A percentile compares a stretch with the other conserved stretches of the same genome.
Evolutionary conservation across 176 grass and related monocot genomes (phyloP).

Genomic region (Musa schizocarpa): DNA sequence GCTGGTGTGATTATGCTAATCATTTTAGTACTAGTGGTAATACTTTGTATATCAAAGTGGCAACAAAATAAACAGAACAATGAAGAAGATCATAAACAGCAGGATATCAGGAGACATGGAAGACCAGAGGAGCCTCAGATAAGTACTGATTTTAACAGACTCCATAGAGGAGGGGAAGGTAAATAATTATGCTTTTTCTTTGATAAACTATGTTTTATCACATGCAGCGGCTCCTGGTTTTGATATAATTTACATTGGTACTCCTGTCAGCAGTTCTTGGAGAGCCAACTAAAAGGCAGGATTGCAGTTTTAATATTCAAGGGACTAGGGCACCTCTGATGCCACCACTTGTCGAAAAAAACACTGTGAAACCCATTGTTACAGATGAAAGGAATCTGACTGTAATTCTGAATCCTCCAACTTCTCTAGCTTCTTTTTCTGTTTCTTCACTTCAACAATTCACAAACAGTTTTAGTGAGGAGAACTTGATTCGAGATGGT

Average conservation of each 20-base stretch:
- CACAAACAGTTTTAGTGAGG: constrained; percentile 65
- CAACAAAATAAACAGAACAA: background rate
- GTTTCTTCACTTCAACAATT: constrained; percentile 75
- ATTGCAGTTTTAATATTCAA: constrained; percentile 15
- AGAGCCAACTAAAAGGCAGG: constrained; percentile 1
- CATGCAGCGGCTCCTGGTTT: background rate
- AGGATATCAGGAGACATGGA: background rate
- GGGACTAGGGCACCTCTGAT: background rate
- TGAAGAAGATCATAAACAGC: background rate
- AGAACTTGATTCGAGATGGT: constrained; percentile 67
- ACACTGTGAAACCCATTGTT: background rate
- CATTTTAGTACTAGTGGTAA: background rate
- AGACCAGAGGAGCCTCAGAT: constrained; percentile 2
- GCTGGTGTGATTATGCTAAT: constrained; percentile 25
- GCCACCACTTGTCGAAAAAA: constrained; percentile 2
- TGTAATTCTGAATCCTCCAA: background rate
- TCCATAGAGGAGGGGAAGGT: constrained; percentile 17
- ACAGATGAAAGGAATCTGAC: background rate
- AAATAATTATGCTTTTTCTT: background rate
- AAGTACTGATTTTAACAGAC: constrained; percentile 7
- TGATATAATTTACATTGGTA: constrained; percentile 4
- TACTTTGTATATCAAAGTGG: constrained; percentile 25
- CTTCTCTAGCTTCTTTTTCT: constrained; percentile 46
- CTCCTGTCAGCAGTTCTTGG: constrained; percentile 1
- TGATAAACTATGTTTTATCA: background rate